phyloP scores from a whole-genome alignment of 2,329 filamentous ascomycete genomes.

The Fusarium bulbicola region DNA sequence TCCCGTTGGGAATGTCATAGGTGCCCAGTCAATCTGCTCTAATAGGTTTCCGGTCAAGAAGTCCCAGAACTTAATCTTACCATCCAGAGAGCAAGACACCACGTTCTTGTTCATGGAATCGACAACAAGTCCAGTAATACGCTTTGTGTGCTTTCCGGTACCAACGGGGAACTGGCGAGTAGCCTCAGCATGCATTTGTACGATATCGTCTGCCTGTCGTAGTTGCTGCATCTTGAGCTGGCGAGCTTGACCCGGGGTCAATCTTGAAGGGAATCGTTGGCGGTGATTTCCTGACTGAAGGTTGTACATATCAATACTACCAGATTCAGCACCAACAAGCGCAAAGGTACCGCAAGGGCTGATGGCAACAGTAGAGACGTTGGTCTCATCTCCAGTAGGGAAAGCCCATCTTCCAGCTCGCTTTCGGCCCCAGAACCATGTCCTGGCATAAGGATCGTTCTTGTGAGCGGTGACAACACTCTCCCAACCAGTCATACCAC shows the following conservation, averaged over 20 bases:
- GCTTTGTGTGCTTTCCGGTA: conserved; percentile 79
- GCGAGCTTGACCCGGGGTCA: conserved; percentile 81
- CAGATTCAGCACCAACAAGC: conserved; percentile 83
- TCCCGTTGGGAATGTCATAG: conserved; percentile 76
- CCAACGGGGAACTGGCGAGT: conserved; percentile 57
- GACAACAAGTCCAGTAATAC: conserved; percentile 86
- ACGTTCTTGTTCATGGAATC: conserved; percentile 89
- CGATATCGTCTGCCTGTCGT: conserved; percentile 66
- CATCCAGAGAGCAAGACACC: conserved; percentile 88
- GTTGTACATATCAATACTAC: conserved; percentile 94
- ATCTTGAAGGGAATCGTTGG: conserved; percentile 82
- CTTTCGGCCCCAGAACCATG: conserved; percentile 98
- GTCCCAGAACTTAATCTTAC: conserved; percentile 97
- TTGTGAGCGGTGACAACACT: conserved; percentile 94
- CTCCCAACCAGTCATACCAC: conserved; percentile 91
- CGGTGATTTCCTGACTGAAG: conserved; percentile 91
- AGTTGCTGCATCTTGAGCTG: conserved; percentile 75
- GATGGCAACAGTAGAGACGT: conserved; percentile 87
- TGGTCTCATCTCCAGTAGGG: conserved; percentile 81
- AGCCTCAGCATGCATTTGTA: conserved; percentile 60
- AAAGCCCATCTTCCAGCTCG: conserved; percentile 93
- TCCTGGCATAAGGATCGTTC: conserved; percentile 83
- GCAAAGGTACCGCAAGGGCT: conserved; percentile 95
- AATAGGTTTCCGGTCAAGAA: conserved; percentile 83
- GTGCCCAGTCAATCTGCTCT: conserved; percentile 84